Base-by-base conservation (phyloP, 352 stramenopile species). In the Globisporangium takayamanum region DNA sequence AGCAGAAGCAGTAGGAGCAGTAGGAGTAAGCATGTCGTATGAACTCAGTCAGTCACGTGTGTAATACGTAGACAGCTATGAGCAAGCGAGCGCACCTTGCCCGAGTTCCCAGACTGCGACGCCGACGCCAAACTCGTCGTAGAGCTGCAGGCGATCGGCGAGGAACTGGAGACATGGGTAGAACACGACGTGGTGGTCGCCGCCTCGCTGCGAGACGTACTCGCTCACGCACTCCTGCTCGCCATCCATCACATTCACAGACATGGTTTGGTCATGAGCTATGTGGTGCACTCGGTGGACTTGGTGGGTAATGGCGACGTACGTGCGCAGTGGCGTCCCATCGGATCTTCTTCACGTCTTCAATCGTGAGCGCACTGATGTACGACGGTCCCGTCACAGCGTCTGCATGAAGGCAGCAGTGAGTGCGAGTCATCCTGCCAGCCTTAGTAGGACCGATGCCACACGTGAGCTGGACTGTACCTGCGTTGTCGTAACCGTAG, bases 131-230 rank as follows among this genome's bases (percentile, higher is more conserved):
- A 66, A 22, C 42, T 80, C 59, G 36, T 74, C 58, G 53, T 76
- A 89, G 36, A 91, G 61, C 42, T 68, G 58, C 52, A 93, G 66
- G 8, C 84, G 81, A 22, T 93, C 79, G 33, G 78, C 65, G 10
- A 93, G 56, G 55, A 89, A 93, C 58, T 90, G 79, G n/a, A 93
- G 65, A 53, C 84, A 93, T n/a, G 84, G 84, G 55, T 74, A 93
- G 63, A 85, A 93, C 20, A 88, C 72, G 5, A 74, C 67, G 58
- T 80, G 80, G 30, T 67, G 69, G 18, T 66, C 61, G 22, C 61
- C 58, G 20, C 69, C 68, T 14, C 57, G 42, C 2, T 42, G 50
- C 1, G 68, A 42, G 53, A 58, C 70, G 71, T 89, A 89, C 42
- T 70, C 62, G 53, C 84, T 73, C 39, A 69, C 64, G 50, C 83